Base-by-base conservation (phyloP, 2,329 filamentous ascomycete genomes). In the Fusarium sp. region DNA sequence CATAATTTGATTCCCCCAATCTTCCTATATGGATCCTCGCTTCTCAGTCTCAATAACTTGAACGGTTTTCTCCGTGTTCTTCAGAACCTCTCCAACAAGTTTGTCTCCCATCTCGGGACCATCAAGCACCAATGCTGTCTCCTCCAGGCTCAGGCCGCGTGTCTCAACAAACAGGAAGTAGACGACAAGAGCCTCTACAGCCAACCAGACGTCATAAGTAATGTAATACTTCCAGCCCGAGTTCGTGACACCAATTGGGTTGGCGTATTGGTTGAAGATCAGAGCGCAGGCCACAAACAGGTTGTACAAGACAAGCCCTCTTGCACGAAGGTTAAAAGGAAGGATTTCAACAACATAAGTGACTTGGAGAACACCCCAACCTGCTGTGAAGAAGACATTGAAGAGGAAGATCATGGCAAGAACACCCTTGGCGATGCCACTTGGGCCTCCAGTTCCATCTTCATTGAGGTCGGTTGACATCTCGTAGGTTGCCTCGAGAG, bases 91-190 rank as follows among this genome's bases (percentile, higher is more conserved):
- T 23, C 64, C 64, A 7, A 67, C 62, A 7, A 67, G 64, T 6
- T 15, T 67, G 19, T 67, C 44, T 9, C 64, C 52, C 16, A 60
- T 44, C 52, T 67, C 64, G 4, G 54, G 30, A 13, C 92, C 73
- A 91, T 67, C 64, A 4, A 67, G 46, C 2, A 67, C 63, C 21
- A 67, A 23, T 2, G 64, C 64, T 3, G 63, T 67, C 46, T 67
- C 63, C 35, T 67, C 64, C 11, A 67, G 35, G 13, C 53, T 67
- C 13, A 67, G 28, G 6, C 64, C 64, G 1, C 33, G 33, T 0
- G 64, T 67, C 53, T 67, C 64, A 10, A 67, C 63, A 52, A 67
- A 67, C 10, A 67, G 6, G 5, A 67, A 67, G 35, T 67, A 67
- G 10, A 67, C 64, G 6, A 67, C 64, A 23, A 67, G 2, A 15